Base-by-base conservation (phyloP, 2,329 filamentous ascomycete species). In the Alternaria angustiovoidea region DNA sequence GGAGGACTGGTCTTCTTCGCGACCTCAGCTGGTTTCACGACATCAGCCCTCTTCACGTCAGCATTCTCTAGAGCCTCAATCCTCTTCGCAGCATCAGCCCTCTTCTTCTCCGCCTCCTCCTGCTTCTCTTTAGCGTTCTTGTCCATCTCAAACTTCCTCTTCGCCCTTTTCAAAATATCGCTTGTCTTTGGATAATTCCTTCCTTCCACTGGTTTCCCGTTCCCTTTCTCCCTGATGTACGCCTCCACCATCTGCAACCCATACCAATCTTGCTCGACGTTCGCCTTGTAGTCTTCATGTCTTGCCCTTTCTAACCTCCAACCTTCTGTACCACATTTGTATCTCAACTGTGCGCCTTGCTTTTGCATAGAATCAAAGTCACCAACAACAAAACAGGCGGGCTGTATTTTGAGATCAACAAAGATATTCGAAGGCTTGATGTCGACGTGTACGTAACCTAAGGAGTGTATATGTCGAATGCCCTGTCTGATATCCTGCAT, bases 351-450 rank as follows among this genome's bases (percentile, higher is more conserved):
- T 28, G 26, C 11, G 0, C 26, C 49, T 2, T 32, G 26, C 20
- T 18, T 22, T 6, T 52, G 49, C 49, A 41, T 52, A 3, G 49
- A 52, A 2, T 52, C 49, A 18, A 52, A 52, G 12, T 52, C 49
- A 1, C 49, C 36, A 9, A 52, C 24, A 14, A 42, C 49, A 5
- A 52, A 52, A 9, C 24, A 16, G 7, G 7, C 8, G 4, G 38
- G 16, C 4, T 26, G 26, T 2, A 18, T 11, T 14, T n/a, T 20
- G n/a, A 14, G 22, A 20, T 54, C 28, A 11, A 56, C 60, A 22
- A 63, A 57, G 16, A 65, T 56, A 22, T 65, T 61, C 5, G 38
- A n/a, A 4, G 63, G 60, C 34, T 65, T 54, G 30, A 46, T 54
- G 20, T 54, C 41, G 39, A 20, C 44, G 30, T 54, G 51, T 4